phyloP scores from a whole-genome alignment of 1,139 yeast genomes.

The Debaryomyces sp. region DNA sequence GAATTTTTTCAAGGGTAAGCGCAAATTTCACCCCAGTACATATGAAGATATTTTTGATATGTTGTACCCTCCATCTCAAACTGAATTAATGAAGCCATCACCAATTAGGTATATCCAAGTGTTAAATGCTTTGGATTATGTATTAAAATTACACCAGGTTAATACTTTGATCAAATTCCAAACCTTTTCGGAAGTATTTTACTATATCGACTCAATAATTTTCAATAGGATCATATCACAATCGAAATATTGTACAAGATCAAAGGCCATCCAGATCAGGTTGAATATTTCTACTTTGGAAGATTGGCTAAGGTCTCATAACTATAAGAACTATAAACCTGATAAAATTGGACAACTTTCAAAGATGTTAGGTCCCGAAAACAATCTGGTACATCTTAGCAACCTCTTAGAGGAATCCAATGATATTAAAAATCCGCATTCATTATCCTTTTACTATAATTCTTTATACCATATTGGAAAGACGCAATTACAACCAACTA shows the following conservation, averaged over 20 bases:
- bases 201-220: slow-evolving; percentile 71
- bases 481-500: slow-evolving; percentile 68
- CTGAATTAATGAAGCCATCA: slow-evolving; percentile 73
- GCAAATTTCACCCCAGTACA: slow-evolving; percentile 42
- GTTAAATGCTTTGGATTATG: slow-evolving; percentile 85
- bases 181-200: slow-evolving; percentile 75
- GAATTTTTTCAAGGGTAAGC: slow-evolving; percentile 67
- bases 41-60: slow-evolving; percentile 70
- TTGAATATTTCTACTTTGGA: slow-evolving; percentile 83
- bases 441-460: slow-evolving; percentile 52
- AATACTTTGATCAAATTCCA: slow-evolving; percentile 77
- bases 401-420: slow-evolving; percentile 24
- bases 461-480: slow-evolving; percentile 63
- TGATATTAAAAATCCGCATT: slow-evolving; percentile 31
- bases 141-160: slow-evolving; percentile 78
- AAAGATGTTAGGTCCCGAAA: slow-evolving; percentile 19
- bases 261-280: slow-evolving; percentile 87
- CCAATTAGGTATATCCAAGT: slow-evolving; percentile 86
- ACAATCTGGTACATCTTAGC: slow-evolving; percentile 17
- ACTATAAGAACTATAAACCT: slow-evolving; percentile 56
- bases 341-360: slow-evolving; percentile 34
- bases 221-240: slow-evolving; percentile 74
- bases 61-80: slow-evolving; percentile 71
- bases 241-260: slow-evolving; percentile 71
- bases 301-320: slow-evolving; percentile 89